Evolutionary conservation across 768 basidiomycete species (phyloP), one percentile per base, ranked within the genome.

Genomic region (Lactarius hatsudake): DNA sequence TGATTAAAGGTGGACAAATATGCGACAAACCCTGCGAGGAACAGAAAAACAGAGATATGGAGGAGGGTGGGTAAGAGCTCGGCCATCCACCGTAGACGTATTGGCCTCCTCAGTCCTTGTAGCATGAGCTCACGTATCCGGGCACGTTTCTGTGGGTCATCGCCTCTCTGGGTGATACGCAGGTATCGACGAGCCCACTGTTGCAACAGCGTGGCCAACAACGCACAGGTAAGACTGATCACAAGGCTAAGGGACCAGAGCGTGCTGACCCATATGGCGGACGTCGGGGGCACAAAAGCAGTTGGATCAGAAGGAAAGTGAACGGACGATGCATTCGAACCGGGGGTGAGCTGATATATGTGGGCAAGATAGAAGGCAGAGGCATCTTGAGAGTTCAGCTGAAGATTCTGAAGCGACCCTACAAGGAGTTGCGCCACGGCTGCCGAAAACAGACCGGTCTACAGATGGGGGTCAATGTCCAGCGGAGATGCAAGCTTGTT

Each of bases 21-120:
- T 8, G n/a, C 13, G 20, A 62, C 23, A 38, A 45, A 61, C 17
- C 66, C 61, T 2, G 23, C 0, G 20, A 62, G n/a, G 60, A 67
- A 67, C 9, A 43, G n/a, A 7, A 67, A 51, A n/a, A 67, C 43
- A n/a, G 61, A 62, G 17, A 54, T 10, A 9, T 67, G 56, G 17
- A 67, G 43, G 45, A 62, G 36, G 2, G 40, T 53, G 32, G 43
- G 45, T 1, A 62, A 28, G 38, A 15, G 13, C 12, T 65, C 18
- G 2, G 60, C 59, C 51, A 36, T 59, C 26, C 26, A 54, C 34
- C 36, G 65, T 28, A 61, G 60, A 13, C 12, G 12, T 17, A 38
- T 7, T 30, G 51, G 48, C 15, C 43, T 45, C 43, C n/a, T n/a
- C 9, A 45, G 43, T n/a, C 43, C 43, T n/a, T 20, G 43, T n/a